These are phyloP conservation scores for Sutorius eximius DNA, from an alignment of 1,284 basidiomycete genomes.

Conservation along the genomic window DNA sequence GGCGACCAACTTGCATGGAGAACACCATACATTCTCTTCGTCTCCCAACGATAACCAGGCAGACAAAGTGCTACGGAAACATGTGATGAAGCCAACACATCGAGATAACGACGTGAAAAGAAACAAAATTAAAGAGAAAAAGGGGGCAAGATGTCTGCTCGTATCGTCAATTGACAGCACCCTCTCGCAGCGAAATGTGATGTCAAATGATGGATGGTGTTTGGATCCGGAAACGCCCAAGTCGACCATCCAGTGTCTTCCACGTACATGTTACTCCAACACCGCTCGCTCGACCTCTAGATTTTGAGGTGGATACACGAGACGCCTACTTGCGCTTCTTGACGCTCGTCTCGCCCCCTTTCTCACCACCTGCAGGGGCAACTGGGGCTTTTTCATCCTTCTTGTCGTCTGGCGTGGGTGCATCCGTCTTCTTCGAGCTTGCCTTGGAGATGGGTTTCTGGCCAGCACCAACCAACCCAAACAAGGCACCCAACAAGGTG, in stretches of 20 bases:
- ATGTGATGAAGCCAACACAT: constrained; percentile 14
- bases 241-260: constrained; percentile 15
- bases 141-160: not conserved
- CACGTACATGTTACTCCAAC: constrained; percentile 10
- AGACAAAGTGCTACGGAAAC: constrained; percentile 23
- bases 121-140: constrained; percentile 9
- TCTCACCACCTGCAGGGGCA: constrained; percentile 65
- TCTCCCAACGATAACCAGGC: constrained; percentile 1
- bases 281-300: constrained; percentile 1
- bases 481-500: constrained; percentile 77
- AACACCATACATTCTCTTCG: constrained; percentile 26
- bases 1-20: constrained; percentile 8
- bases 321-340: constrained; percentile 36
- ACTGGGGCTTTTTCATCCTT: constrained; percentile 63
- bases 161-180: constrained; percentile 4
- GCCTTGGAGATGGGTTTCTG: constrained; percentile 74
- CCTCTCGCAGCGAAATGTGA: constrained; percentile 8
- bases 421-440: constrained; percentile 69
- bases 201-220: not conserved
- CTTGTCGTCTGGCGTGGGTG: constrained; percentile 61
- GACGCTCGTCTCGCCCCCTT: constrained; percentile 45
- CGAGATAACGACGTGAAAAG: not conserved
- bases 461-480: constrained; percentile 73
- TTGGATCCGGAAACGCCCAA: not conserved
- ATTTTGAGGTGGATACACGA: constrained; percentile 4